Conservation (phyloP, 331 rosid genomes). For the Acacia pycnantha region DNA sequence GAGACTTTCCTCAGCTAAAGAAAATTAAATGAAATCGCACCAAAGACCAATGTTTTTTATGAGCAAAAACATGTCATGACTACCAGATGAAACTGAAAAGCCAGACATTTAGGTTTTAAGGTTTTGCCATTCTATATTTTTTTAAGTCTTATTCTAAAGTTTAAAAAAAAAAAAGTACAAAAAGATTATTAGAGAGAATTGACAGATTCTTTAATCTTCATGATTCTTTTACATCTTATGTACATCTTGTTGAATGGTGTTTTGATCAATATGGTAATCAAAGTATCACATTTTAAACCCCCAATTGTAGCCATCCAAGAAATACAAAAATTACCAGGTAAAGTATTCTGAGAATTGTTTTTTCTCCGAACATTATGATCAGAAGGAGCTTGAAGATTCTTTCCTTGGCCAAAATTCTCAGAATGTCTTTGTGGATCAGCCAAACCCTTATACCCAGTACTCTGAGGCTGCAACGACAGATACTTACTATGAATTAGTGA, state of each 20-base stretch:
- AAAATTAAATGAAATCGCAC: not conserved
- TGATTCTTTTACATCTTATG: not conserved
- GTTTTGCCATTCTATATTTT: not conserved
- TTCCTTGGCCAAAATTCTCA: constrained; percentile 65
- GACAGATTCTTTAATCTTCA: not conserved
- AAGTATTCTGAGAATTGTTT: constrained; percentile 55
- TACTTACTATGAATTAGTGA: constrained; percentile 8
- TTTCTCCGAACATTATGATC: constrained; percentile 62
- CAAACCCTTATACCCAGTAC: constrained; percentile 45
- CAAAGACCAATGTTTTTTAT: not conserved
- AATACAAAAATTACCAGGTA: constrained; percentile 52
- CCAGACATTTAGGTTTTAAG: not conserved
- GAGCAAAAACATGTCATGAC: not conserved
- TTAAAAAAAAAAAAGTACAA: not conserved
- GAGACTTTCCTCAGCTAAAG: not conserved
- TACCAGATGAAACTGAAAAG: not conserved
- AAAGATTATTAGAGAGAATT: not conserved
- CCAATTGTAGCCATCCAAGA: not conserved
- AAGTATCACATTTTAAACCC: constrained; percentile 6
- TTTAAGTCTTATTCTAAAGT: not conserved
- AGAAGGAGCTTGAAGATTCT: constrained; percentile 45
- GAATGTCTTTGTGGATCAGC: constrained; percentile 49
- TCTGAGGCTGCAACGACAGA: constrained; percentile 51
- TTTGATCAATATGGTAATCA: not conserved
- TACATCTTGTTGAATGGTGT: not conserved